Percentiles rank a stretch among this genome's conserved stretches.
phyloP scores from a whole-genome alignment of 257 asterid species.

The Solanum medicagineum region DNA sequence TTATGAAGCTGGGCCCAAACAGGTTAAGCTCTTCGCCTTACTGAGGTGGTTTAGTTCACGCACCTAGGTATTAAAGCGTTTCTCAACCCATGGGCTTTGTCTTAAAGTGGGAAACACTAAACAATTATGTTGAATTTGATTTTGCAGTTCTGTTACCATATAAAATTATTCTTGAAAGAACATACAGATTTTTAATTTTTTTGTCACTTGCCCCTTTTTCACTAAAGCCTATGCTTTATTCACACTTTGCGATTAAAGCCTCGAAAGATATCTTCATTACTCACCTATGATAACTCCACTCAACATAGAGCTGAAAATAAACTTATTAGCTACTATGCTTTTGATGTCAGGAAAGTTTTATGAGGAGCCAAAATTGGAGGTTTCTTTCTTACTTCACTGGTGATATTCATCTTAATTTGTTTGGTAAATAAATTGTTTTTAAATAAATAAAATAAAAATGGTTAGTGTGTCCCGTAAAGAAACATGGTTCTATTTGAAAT shows the following conservation, averaged over 20 bases:
- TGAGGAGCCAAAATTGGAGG: neutral
- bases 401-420: neutral
- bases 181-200: neutral
- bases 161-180: neutral
- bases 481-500: neutral
- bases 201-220: neutral
- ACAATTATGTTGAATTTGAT: neutral
- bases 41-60: neutral
- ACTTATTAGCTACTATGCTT: neutral
- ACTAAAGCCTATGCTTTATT: neutral
- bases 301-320: neutral
- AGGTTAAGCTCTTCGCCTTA: neutral
- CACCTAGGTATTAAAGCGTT: neutral
- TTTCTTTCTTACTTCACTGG: neutral
- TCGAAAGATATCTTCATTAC: neutral
- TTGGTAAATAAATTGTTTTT: neutral
- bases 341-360: neutral
- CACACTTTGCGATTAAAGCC: neutral
- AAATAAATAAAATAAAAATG: neutral
- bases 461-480: neutral
- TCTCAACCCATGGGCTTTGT: neutral
- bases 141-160: neutral
- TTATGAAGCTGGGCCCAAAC: neutral
- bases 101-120: neutral
- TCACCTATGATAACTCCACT: neutral